Conservation (phyloP, 441 rosid genomes). For the Metrosideros polymorpha region DNA sequence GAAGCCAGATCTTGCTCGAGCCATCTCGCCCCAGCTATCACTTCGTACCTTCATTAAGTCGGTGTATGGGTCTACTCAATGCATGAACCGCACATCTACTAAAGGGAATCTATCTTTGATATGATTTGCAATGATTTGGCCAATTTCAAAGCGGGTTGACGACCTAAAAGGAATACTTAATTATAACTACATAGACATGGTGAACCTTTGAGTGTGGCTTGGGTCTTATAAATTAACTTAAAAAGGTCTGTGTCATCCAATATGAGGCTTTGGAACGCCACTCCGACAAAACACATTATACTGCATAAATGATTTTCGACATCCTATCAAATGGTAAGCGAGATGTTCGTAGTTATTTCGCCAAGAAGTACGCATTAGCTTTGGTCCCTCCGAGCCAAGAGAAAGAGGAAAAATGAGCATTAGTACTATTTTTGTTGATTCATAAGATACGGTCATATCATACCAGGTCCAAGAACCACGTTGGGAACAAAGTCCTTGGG, state of each 20-base stretch:
- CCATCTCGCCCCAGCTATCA: not conserved
- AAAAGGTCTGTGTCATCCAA: not conserved
- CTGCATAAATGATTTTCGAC: not conserved
- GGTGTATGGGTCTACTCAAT: not conserved
- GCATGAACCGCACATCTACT: not conserved
- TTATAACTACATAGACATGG: not conserved
- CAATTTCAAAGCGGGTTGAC: not conserved
- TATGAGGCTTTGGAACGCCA: not conserved
- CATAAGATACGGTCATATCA: not conserved
- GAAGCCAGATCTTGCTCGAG: not conserved
- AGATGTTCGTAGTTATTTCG: not conserved
- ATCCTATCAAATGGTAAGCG: not conserved
- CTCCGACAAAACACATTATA: not conserved
- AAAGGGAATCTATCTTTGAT: not conserved
- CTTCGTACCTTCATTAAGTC: not conserved
- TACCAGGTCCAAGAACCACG: not conserved
- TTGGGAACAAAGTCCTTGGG: not conserved
- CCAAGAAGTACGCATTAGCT: not conserved
- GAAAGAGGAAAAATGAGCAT: not conserved
- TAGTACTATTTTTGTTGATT: not conserved
- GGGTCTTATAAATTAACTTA: not conserved
- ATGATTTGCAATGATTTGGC: not conserved
- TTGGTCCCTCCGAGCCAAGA: not conserved
- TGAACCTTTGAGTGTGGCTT: not conserved
- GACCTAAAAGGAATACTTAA: not conserved